phyloP scores from a whole-genome alignment of 2,329 filamentous ascomycete genomes.

The Claviceps arundinis region DNA sequence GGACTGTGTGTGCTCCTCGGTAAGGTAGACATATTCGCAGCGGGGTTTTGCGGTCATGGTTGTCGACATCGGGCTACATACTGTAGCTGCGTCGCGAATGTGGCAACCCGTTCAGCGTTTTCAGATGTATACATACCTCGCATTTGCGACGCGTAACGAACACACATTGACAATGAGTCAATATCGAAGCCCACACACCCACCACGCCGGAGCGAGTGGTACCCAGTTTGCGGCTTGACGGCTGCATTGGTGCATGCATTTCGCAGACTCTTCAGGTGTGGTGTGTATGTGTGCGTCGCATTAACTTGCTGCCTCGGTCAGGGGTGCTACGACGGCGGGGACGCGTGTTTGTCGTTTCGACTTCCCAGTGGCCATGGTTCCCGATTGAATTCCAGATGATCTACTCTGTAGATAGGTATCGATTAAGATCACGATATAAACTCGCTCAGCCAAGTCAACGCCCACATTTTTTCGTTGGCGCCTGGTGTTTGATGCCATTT shows the following conservation, averaged over 20 bases:
- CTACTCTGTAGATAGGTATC: neutral
- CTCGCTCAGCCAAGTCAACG: too few relatives aligned
- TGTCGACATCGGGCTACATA: neutral
- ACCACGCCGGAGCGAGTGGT: conserved; percentile 1
- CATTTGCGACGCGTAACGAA: too few relatives aligned
- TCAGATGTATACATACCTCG: neutral
- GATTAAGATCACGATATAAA: too few relatives aligned
- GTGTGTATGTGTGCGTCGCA: neutral
- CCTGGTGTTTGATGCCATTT: too few relatives aligned
- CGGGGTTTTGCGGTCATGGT: neutral
- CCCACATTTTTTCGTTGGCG: too few relatives aligned
- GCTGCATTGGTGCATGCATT: neutral
- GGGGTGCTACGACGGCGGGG: neutral
- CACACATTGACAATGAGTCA: too few relatives aligned
- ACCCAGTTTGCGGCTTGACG: neutral
- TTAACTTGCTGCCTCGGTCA: neutral
- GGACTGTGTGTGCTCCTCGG: neutral
- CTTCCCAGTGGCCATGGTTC: neutral
- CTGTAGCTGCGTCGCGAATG: neutral
- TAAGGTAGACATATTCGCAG: neutral
- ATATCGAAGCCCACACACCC: neutral
- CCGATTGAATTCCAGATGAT: neutral
- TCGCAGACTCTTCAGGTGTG: neutral
- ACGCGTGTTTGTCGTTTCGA: neutral
- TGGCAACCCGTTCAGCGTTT: neutral